Percentiles rank a stretch among this genome's conserved stretches.
These are phyloP conservation scores for Przewalskia tangutica DNA, from an alignment of 257 asterid species.

Conservation along the genomic window DNA sequence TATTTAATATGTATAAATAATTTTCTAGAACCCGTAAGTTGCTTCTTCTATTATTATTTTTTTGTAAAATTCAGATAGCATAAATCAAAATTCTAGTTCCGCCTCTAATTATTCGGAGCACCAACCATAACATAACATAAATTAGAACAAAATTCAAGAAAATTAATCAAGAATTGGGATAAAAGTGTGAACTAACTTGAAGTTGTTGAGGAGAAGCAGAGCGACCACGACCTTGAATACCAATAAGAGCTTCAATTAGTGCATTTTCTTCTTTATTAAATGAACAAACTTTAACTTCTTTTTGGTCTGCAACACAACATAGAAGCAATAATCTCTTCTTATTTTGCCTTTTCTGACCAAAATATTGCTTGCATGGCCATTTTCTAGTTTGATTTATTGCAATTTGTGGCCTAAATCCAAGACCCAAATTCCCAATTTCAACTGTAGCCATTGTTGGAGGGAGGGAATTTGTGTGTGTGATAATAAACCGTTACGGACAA, in stretches of 20 bases:
- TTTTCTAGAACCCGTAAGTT: background rate
- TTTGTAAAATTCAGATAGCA: too few relatives aligned
- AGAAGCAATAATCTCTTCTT: background rate
- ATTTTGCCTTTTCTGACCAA: background rate
- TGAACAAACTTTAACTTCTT: slow-evolving; percentile 7
- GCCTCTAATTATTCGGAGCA: too few relatives aligned
- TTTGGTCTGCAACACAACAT: slow-evolving; percentile 3
- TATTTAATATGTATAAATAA: too few relatives aligned
- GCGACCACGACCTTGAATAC: slow-evolving; percentile 87
- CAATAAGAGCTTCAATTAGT: slow-evolving; percentile 66
- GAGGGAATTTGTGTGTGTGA: background rate
- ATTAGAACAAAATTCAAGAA: background rate
- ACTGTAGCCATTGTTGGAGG: slow-evolving; percentile 14
- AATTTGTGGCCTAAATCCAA: slow-evolving; percentile 11
- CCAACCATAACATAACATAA: background rate
- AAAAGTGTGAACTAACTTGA: slow-evolving; percentile 25
- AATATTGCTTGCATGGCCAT: background rate
- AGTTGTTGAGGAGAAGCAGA: slow-evolving; percentile 61
- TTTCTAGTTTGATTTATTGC: background rate
- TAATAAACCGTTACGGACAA: slow-evolving; percentile 3
- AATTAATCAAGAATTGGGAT: background rate
- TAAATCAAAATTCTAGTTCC: background rate
- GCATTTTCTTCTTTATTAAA: slow-evolving; percentile 44
- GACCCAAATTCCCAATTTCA: slow-evolving; percentile 16
- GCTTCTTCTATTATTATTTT: too few relatives aligned